phyloP scores from a whole-genome alignment of 2,329 filamentous ascomycete genomes.

The Cercospora sp. region DNA sequence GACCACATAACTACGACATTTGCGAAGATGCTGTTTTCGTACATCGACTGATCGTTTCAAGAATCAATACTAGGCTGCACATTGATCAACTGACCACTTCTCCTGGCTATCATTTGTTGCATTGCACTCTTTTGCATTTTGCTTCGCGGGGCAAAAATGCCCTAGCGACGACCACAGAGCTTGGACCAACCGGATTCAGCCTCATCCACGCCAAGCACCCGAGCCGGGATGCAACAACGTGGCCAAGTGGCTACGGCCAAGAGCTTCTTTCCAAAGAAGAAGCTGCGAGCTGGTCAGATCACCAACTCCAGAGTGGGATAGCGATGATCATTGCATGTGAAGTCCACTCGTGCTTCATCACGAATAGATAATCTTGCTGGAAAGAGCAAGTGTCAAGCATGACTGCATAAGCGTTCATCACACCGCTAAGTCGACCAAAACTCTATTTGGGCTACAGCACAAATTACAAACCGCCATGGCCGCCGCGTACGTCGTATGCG shows the following conservation, averaged over 20 bases:
- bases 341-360: neutral
- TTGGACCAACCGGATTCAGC: slow-evolving; percentile 1
- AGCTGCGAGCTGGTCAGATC: neutral
- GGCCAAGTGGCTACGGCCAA: neutral
- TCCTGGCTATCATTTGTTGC: neutral
- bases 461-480: neutral
- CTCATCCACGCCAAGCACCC: neutral
- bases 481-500: slow-evolving; percentile 1
- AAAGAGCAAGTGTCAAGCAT: slow-evolving; percentile 3
- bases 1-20: slow-evolving; percentile 5
- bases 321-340: slow-evolving; percentile 3
- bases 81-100: neutral
- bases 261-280: neutral
- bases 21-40: neutral
- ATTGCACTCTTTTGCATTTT: slow-evolving; percentile 3
- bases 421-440: slow-evolving; percentile 17
- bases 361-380: neutral
- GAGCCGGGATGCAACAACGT: neutral
- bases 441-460: slow-evolving; percentile 12
- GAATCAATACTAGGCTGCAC: neutral
- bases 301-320: neutral
- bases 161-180: neutral
- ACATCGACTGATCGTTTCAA: slow-evolving; percentile 4
- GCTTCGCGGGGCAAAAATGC: slow-evolving; percentile 1
- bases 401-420: slow-evolving; percentile 19